Evolutionary conservation across 208 protist genomes (phyloP).

Genomic region (Tritrichomonas foetus): DNA sequence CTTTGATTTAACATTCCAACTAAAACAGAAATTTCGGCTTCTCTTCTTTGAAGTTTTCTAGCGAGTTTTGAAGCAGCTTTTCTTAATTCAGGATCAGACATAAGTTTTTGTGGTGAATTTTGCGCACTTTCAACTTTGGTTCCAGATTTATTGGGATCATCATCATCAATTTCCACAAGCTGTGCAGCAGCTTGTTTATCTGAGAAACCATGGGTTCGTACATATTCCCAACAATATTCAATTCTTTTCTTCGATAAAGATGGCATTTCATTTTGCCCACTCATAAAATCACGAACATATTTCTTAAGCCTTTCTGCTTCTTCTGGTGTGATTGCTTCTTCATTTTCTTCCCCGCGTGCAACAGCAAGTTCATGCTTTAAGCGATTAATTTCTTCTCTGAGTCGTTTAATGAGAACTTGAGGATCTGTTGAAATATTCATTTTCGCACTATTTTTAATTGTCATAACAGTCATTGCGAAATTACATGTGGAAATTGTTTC

Average conservation of each 20-base stretch:
- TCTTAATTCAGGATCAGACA: neutral
- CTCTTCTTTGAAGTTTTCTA: neutral
- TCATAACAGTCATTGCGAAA: conserved; percentile 8
- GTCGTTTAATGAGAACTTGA: neutral
- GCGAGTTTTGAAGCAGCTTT: neutral
- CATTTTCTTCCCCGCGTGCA: conserved; percentile 13
- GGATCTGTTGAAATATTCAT: neutral
- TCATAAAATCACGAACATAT: neutral
- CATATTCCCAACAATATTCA: neutral
- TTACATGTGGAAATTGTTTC: neutral
- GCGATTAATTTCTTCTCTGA: neutral
- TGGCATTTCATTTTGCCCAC: neutral
- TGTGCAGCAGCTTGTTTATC: neutral
- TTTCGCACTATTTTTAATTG: conserved; percentile 21
- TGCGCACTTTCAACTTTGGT: neutral
- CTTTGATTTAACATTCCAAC: conserved; percentile 14
- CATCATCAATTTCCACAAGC: neutral
- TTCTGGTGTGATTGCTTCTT: neutral
- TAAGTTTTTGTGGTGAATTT: too few relatives aligned
- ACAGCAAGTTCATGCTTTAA: neutral
- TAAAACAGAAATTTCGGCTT: neutral
- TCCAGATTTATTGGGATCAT: neutral
- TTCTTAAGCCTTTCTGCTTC: neutral
- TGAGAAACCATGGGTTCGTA: neutral
- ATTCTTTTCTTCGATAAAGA: neutral